Evolutionary conservation across 768 basidiomycete genomes (phyloP).

Genomic region (Auricularia cornea): DNA sequence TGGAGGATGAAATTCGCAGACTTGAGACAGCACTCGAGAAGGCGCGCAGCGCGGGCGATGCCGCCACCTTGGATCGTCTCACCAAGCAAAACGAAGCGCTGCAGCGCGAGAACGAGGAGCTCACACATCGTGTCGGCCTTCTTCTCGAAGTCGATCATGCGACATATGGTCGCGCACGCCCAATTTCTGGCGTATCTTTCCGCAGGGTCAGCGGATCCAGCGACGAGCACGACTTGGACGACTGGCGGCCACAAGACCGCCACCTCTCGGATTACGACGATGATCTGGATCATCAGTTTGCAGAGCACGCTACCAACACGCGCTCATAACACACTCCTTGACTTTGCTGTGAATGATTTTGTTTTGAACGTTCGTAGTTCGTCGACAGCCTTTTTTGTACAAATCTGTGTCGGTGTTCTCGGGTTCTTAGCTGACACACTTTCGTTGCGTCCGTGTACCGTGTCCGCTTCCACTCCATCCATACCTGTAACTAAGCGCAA

Average conservation of each 20-base stretch:
- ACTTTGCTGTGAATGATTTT: constrained; percentile 4
- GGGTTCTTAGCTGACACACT: constrained; percentile 5
- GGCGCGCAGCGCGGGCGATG: constrained; percentile 68
- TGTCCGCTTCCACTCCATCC: constrained; percentile 13
- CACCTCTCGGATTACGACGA: constrained; percentile 63
- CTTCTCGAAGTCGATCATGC: constrained; percentile 82
- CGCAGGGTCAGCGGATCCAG: constrained; percentile 68
- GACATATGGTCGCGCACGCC: constrained; percentile 50
- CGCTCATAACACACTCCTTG: constrained; percentile 31
- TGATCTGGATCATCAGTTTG: constrained; percentile 28
- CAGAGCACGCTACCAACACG: constrained; percentile 53
- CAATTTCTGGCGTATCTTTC: constrained; percentile 49
- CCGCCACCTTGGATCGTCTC: constrained; percentile 72
- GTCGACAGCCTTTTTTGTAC: constrained; percentile 1
- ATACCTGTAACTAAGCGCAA: constrained; percentile 21
- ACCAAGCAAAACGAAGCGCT: constrained; percentile 72
- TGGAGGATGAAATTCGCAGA: constrained; percentile 72
- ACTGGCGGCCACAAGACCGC: constrained; percentile 72
- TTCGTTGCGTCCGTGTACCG: not conserved
- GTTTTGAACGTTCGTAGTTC: not conserved
- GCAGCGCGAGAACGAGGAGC: constrained; percentile 78
- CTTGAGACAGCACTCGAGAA: constrained; percentile 64
- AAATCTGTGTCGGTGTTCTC: not conserved
- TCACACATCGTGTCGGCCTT: constrained; percentile 86
- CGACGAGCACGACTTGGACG: constrained; percentile 73